Evolutionary conservation across 164 flowering plant genomes (phyloP).

Genomic region (Hamamelis virginiana): DNA sequence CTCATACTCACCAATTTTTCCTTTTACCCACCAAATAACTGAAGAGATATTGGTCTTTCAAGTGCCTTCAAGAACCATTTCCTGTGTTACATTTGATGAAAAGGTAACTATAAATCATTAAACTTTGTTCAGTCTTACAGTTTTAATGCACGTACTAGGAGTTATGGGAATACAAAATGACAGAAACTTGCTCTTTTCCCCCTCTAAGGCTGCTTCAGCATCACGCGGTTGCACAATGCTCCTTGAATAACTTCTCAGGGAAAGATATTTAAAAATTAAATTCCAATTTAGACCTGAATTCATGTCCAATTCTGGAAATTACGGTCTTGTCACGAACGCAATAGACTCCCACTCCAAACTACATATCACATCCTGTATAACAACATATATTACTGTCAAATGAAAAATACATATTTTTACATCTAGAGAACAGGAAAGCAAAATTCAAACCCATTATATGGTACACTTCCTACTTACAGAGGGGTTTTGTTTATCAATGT

Average conservation of each 20-base stretch:
- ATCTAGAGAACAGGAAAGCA: neutral
- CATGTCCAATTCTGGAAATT: neutral
- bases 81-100: too few species aligned
- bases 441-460: neutral
- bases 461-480: constrained; percentile 48
- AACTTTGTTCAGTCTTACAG: too few species aligned
- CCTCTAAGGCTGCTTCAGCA: too few species aligned
- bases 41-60: too few species aligned
- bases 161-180: too few species aligned
- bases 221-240: neutral
- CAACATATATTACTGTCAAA: constrained; percentile 6
- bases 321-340: constrained; percentile 55
- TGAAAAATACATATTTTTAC: neutral
- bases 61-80: too few species aligned
- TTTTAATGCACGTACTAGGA: too few species aligned
- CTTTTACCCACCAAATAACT: too few species aligned
- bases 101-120: too few species aligned
- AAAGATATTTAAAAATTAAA: neutral
- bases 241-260: neutral
- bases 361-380: constrained; percentile 73
- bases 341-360: constrained; percentile 93
- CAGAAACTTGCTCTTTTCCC: too few species aligned
- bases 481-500: constrained; percentile 79
- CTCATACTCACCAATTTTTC: too few species aligned
- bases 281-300: neutral